These are phyloP conservation scores for Poa annua DNA, from an alignment of 176 grass and related monocot genomes.

Conservation along the genomic window DNA sequence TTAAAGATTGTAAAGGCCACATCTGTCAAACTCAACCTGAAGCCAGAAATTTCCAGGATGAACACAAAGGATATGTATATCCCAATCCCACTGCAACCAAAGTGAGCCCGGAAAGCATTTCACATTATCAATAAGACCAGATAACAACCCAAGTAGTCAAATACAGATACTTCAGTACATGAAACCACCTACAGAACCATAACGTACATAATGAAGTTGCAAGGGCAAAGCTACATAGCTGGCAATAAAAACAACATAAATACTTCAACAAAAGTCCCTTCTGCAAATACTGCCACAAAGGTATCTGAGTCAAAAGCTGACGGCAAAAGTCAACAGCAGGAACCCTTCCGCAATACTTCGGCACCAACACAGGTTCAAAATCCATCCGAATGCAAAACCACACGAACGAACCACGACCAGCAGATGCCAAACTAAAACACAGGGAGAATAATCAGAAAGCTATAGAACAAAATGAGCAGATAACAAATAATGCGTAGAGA, in stretches of 20 bases:
- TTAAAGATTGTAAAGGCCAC: conserved; percentile 19
- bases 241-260: conserved; percentile 56
- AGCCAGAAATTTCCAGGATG: conserved; percentile 41
- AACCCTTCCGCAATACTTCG: conserved; percentile 77
- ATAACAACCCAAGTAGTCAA: conserved; percentile 42
- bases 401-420: conserved; percentile 73
- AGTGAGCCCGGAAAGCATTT: conserved; percentile 42
- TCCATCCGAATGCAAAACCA: conserved; percentile 85
- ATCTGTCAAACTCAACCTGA: conserved; percentile 19
- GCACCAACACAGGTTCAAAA: conserved; percentile 87
- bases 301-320: conserved; percentile 54
- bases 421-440: conserved; percentile 75
- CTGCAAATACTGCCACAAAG: conserved; percentile 64
- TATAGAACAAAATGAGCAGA: conserved; percentile 46
- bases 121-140: conserved; percentile 38
- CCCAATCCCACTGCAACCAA: conserved; percentile 44
- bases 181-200: conserved; percentile 50
- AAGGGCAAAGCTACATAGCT: conserved; percentile 47
- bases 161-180: conserved; percentile 57
- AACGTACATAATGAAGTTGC: conserved; percentile 49
- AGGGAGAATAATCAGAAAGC: conserved; percentile 61
- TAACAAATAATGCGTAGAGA: conserved; percentile 38
- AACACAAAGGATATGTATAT: conserved; percentile 41
- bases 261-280: conserved; percentile 63
- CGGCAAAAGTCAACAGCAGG: conserved; percentile 72